Evolutionary conservation across 306 rosid species (phyloP).

Genomic region (Neltuma alba): DNA sequence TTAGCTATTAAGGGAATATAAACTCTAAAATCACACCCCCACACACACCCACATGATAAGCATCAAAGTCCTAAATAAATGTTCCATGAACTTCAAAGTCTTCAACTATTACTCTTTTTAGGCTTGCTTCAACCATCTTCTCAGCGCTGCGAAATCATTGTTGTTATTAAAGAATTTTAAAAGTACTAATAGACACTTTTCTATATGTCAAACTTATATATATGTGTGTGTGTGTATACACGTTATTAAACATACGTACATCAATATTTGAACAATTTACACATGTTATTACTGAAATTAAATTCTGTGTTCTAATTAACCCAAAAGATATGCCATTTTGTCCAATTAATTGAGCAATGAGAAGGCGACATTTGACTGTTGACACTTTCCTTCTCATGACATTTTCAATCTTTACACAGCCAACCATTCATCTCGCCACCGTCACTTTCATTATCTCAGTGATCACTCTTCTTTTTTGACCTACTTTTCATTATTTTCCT

Average conservation of each 20-base stretch:
- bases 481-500: no score
- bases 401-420: not conserved
- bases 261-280: no score
- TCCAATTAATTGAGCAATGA: not conserved
- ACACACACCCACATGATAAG: no score
- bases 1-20: no score
- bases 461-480: not conserved
- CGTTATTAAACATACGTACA: not conserved
- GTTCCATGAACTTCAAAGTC: no score
- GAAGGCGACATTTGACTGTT: not conserved
- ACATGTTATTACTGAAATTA: no score
- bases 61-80: no score
- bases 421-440: not conserved
- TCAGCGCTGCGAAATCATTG: not conserved
- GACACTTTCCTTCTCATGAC: not conserved
- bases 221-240: no score
- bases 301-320: not conserved
- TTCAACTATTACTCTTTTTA: no score
- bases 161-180: not conserved
- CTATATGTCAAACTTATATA: not conserved
- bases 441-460: not conserved
- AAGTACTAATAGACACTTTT: not conserved
- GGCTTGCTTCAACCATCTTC: no score
- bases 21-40: no score
- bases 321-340: not conserved